Base-by-base conservation (phyloP, 192 early-diverging fungal species). In the Entophlyctis luteolus region DNA sequence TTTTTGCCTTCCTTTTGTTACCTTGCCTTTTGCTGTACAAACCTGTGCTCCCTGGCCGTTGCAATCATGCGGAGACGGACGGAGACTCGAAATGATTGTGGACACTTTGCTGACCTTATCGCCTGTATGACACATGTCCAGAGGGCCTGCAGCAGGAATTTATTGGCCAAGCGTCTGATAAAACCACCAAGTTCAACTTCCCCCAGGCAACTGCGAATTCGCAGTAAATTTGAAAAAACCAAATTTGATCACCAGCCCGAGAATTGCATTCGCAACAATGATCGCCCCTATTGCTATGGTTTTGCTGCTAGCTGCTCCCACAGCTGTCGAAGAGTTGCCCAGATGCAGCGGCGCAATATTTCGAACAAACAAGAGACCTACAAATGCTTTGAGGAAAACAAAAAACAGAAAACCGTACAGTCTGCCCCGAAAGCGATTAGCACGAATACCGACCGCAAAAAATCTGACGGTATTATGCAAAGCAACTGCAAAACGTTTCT, bases 211-310 rank as follows among this genome's bases (percentile, higher is more conserved):
- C n/a, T n/a, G n/a, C n/a, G n/a, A n/a, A n/a, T n/a, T n/a, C n/a
- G n/a, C n/a, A n/a, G n/a, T n/a, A n/a, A 66, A 92, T 37, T 82
- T 86, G 73, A 91, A 98, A 77, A 98, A 98, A 53, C 77, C 68
- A 73, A 93, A 80, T 76, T 94, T 94, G 70, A 98, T 87, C 14
- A 92, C 67, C 35, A 95, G 55, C 38, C 74, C 81, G 1, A 83
- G 47, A 0, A 22, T 74, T 1, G 68, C 65, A 33, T 79, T 62
- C 53, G 42, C 25, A 1, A 68, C 60, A 8, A 78, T 65, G 39
- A 78, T 75, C 42, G 34, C 35, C 48, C 45, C 36, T 6, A 79
- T 22, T 8, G 76, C 69, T 20, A 72, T 38, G 2, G 77, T 74
- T 23, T 56, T 65, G 72, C 77, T n/a, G n/a, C n/a, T n/a, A n/a